Conservation (phyloP, 495 filamentous ascomycete species). For the Elasticomyces elasticus region DNA sequence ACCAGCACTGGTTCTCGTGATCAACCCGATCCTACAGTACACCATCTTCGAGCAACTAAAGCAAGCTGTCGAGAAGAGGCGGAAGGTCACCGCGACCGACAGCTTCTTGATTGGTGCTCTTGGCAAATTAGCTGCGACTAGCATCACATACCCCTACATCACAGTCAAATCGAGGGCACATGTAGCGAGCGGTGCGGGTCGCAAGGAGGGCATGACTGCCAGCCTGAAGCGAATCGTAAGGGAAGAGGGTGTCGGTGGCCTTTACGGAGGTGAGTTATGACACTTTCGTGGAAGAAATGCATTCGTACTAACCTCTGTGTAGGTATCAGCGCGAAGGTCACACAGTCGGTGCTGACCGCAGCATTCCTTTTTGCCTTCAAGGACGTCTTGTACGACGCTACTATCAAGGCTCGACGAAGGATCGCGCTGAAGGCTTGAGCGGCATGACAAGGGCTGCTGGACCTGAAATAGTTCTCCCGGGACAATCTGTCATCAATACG, state of each 20-base stretch:
- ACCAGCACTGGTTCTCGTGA: slow-evolving; percentile 83
- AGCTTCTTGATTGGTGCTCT: slow-evolving; percentile 86
- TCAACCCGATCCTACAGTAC: slow-evolving; percentile 97
- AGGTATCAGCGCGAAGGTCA: slow-evolving; percentile 92
- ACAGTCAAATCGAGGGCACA: slow-evolving; percentile 97
- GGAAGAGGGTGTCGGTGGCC: slow-evolving; percentile 77
- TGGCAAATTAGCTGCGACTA: slow-evolving; percentile 88
- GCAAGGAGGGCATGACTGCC: slow-evolving; percentile 56
- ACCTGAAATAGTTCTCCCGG: not conserved
- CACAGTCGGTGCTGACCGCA: slow-evolving; percentile 91
- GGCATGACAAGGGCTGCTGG: not conserved
- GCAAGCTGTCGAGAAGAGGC: slow-evolving; percentile 56
- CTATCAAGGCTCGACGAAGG: slow-evolving; percentile 45
- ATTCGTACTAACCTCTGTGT: not conserved
- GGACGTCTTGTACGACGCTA: slow-evolving; percentile 65
- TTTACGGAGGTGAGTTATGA: slow-evolving; percentile 72
- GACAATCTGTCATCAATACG: too few species aligned
- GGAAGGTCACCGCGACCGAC: slow-evolving; percentile 66
- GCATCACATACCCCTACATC: slow-evolving; percentile 95
- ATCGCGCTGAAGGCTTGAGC: slow-evolving; percentile 26
- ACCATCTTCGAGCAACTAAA: slow-evolving; percentile 98
- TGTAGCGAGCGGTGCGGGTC: slow-evolving; percentile 60
- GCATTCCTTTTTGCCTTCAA: slow-evolving; percentile 98
- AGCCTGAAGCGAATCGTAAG: slow-evolving; percentile 67
- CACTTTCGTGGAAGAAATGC: not conserved